Evolutionary conservation across 495 filamentous ascomycete genomes (phyloP), one percentile per base, ranked within the genome.

Genomic region (Ramalina peruviana): DNA sequence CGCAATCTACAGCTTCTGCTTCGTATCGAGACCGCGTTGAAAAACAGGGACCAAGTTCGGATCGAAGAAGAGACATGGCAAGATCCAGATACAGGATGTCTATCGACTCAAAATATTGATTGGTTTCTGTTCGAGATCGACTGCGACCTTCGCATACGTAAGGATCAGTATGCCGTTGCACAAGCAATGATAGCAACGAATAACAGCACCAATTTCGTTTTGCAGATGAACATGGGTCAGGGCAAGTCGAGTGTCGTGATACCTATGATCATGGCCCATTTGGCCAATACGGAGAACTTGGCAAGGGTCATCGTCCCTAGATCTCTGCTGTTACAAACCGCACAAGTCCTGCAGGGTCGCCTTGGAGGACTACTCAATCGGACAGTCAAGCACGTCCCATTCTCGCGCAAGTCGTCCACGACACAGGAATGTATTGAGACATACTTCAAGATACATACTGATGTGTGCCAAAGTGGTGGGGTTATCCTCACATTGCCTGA

Each of bases 191-290:
- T 69, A 10, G n/a, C n/a, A n/a, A n/a, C n/a, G n/a, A n/a, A n/a
- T n/a, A n/a, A n/a, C n/a, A n/a, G n/a, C n/a, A n/a, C n/a, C n/a
- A n/a, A n/a, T n/a, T n/a, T n/a, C n/a, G n/a, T n/a, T n/a, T n/a
- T n/a, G n/a, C 82, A 87, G 56, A 65, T 88, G 46, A 85, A 85
- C 54, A 86, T 86, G 82, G 83, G 83, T 0, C 73, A 83, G 58
- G 83, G 83, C 0, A 88, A 88, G 56, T 80, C 80, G 0, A 80
- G 79, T 0, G 75, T 85, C 1, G 83, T 88, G 47, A 72, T 85
- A 4, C 81, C 83, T 1, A 74, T 81, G 38, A 72, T 81, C 7
- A 71, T 78, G 5, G 68, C 70, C 0, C 61, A 63, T 3, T 57
- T 86, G 15, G 80, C 79, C 0, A 60, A 86, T 54, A 65, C 67